Conservation (phyloP, 371 early-diverging fungal species). For the Gilbertella persicaria region DNA sequence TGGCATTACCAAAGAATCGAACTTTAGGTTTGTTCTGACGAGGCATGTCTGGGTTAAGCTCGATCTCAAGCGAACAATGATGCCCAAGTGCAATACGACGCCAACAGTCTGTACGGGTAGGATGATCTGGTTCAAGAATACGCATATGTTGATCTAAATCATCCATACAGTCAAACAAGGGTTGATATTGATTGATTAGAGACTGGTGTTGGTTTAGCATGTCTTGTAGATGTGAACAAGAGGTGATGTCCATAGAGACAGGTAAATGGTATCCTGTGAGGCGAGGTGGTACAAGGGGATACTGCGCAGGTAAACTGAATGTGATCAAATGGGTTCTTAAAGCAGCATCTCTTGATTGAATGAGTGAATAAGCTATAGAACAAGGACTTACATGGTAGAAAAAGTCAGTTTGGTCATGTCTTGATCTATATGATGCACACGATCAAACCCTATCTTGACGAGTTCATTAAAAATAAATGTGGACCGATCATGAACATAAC, state of each 20-base stretch:
- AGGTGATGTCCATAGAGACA: conserved; percentile 4
- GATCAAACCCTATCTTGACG: conserved; percentile 23
- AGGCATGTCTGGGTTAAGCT: conserved; percentile 31
- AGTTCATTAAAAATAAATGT: conserved; percentile 22
- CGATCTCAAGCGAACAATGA: conserved; percentile 46
- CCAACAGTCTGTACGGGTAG: conserved; percentile 31
- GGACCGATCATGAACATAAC: conserved; percentile 13
- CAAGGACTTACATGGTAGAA: conserved; percentile 13
- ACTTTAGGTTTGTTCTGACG: conserved; percentile 17
- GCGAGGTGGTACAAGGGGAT: conserved; percentile 20
- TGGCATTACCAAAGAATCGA: conserved; percentile 46
- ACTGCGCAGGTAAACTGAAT: conserved; percentile 18
- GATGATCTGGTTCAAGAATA: conserved; percentile 43
- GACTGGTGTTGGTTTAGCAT: conserved; percentile 11
- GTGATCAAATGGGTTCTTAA: conserved; percentile 18
- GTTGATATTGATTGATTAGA: conserved; percentile 25
- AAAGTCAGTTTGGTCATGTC: conserved; percentile 23
- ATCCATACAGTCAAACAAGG: conserved; percentile 39
- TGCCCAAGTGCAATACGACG: conserved; percentile 46
- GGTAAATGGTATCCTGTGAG: conserved; percentile 20
- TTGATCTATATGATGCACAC: conserved; percentile 21
- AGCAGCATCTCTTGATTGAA: conserved; percentile 6
- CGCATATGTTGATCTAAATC: conserved; percentile 41
- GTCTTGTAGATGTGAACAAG: conserved; percentile 1
- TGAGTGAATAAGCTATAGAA: neutral